Conservation (phyloP, 1,284 basidiomycete genomes). For the Apiotrichum sp. region DNA sequence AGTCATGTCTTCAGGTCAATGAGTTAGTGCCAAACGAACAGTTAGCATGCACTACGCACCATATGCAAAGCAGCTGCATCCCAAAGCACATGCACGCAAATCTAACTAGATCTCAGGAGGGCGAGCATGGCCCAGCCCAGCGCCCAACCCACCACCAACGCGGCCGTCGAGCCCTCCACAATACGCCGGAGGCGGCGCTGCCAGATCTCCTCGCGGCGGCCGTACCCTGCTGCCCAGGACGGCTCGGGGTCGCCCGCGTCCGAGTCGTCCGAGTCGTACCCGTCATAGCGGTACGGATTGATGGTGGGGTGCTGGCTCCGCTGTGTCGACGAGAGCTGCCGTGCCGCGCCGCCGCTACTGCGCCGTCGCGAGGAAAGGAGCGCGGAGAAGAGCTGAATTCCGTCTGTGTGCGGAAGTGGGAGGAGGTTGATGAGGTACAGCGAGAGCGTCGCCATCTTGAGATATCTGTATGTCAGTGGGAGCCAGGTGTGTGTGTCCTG, state of each 20-base stretch:
- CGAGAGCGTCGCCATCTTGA: conserved; percentile 35
- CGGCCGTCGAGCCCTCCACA: conserved; percentile 22
- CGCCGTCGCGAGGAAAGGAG: conserved; percentile 7
- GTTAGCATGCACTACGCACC: too few species aligned
- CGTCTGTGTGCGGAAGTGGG: conserved; percentile 39
- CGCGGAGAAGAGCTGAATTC: conserved; percentile 32
- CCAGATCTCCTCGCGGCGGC: conserved; percentile 25
- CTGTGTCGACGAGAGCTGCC: conserved; percentile 4
- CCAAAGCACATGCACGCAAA: too few species aligned
- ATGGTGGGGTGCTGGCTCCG: conserved; percentile 16
- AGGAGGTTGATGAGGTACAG: conserved; percentile 44
- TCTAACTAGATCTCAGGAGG: conserved; percentile 28
- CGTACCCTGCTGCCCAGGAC: conserved; percentile 9
- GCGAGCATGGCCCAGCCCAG: conserved; percentile 32
- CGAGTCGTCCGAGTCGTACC: conserved; percentile 21
- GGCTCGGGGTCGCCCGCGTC: conserved; percentile 25
- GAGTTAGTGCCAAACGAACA: too few species aligned
- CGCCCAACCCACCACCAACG: conserved; percentile 19
- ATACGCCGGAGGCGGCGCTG: conserved; percentile 21
- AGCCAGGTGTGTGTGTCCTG: too few species aligned
- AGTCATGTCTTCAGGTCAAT: too few species aligned
- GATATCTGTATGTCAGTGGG: conserved; percentile 25
- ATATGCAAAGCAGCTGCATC: too few species aligned
- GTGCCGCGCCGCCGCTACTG: background rate
- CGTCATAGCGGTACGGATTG: conserved; percentile 10